These are phyloP conservation scores for Xylaria cubensis DNA, from an alignment of 495 filamentous ascomycete species.

Conservation along the genomic window DNA sequence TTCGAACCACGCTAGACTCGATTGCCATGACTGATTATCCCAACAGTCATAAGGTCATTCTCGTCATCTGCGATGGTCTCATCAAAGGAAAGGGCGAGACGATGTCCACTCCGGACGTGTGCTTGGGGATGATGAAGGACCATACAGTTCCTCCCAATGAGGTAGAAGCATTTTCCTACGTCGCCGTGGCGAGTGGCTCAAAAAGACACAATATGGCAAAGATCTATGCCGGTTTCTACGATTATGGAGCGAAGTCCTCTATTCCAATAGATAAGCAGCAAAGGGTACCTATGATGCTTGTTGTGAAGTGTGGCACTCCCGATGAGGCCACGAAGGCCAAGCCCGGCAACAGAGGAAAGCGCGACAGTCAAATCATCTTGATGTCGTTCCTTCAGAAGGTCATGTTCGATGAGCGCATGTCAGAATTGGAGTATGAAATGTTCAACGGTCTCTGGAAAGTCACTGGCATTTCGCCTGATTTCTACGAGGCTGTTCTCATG, in stretches of 20 bases:
- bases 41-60: slow-evolving; percentile 95
- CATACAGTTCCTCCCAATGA: slow-evolving; percentile 77
- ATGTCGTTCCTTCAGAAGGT: slow-evolving; percentile 99
- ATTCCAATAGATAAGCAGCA: slow-evolving; percentile 90
- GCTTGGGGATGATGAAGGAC: slow-evolving; percentile 93
- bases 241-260: slow-evolving; percentile 82
- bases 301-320: slow-evolving; percentile 95
- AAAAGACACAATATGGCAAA: slow-evolving; percentile 99
- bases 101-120: slow-evolving; percentile 87
- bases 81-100: slow-evolving; percentile 96
- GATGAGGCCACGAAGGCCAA: slow-evolving; percentile 81
- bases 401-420: slow-evolving; percentile 99
- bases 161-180: slow-evolving; percentile 90
- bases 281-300: slow-evolving; percentile 97
- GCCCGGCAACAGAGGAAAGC: slow-evolving; percentile 96
- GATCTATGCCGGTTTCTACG: slow-evolving; percentile 96
- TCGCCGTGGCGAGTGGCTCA: slow-evolving; percentile 92
- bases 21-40: slow-evolving; percentile 98
- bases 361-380: slow-evolving; percentile 97
- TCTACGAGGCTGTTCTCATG: slow-evolving; percentile 97
- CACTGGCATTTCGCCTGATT: slow-evolving; percentile 96
- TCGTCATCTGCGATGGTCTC: slow-evolving; percentile 96
- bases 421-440: slow-evolving; percentile 99
- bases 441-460: slow-evolving; percentile 99
- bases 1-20: slow-evolving; percentile 94